These are phyloP conservation scores for Raphanus sativus DNA, from an alignment of 345 rosid species.

Conservation along the genomic window DNA sequence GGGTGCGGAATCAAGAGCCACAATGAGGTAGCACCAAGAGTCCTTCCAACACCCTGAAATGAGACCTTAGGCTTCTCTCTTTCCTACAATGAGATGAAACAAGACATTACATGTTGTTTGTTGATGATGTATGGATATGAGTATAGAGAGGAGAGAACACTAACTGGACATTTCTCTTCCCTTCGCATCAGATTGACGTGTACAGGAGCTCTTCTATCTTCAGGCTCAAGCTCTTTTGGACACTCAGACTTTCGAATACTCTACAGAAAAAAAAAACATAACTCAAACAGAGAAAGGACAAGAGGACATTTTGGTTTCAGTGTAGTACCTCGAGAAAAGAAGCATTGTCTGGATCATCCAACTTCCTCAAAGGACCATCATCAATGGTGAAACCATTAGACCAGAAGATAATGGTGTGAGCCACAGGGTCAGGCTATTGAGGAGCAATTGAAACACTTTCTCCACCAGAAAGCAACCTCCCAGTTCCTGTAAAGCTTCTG, in stretches of 20 bases:
- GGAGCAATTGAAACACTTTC: slow-evolving; percentile 59
- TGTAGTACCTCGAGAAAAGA: slow-evolving; percentile 76
- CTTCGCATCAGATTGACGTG: slow-evolving; percentile 88
- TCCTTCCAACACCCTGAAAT: slow-evolving; percentile 94
- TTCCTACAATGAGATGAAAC: slow-evolving; percentile 51
- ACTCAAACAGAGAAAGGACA: slow-evolving; percentile 1
- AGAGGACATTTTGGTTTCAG: not conserved
- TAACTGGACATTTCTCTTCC: slow-evolving; percentile 80
- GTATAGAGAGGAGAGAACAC: slow-evolving; percentile 4
- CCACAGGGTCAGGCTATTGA: slow-evolving; percentile 78
- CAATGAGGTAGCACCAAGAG: slow-evolving; percentile 51
- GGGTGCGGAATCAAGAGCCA: slow-evolving; percentile 33
- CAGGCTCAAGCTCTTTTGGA: slow-evolving; percentile 97
- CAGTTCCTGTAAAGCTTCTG: slow-evolving; percentile 79
- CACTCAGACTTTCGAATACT: slow-evolving; percentile 97
- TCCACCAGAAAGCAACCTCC: slow-evolving; percentile 81
- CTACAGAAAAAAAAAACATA: slow-evolving; percentile 34
- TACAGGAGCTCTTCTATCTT: slow-evolving; percentile 74
- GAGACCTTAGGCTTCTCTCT: slow-evolving; percentile 61
- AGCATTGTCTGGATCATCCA: slow-evolving; percentile 97
- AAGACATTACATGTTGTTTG: not conserved
- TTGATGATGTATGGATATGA: too few relatives aligned
- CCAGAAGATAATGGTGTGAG: slow-evolving; percentile 94
- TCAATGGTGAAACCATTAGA: slow-evolving; percentile 88
- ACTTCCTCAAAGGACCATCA: slow-evolving; percentile 85